These are phyloP conservation scores for Trichophaea hybrida DNA, from an alignment of 2,329 filamentous ascomycete species.

Conservation along the genomic window DNA sequence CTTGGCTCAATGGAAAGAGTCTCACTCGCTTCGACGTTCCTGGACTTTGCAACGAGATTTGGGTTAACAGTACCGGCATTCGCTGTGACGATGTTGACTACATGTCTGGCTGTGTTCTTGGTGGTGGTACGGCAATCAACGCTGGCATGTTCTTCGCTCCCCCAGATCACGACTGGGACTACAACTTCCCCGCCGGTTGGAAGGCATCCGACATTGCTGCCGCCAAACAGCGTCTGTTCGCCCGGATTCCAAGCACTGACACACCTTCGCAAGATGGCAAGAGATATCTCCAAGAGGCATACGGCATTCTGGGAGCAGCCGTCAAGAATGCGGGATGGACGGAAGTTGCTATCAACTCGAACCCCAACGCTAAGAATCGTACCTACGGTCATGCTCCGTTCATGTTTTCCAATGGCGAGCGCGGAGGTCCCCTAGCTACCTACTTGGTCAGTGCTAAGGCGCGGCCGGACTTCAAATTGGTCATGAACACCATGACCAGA, in stretches of 20 bases:
- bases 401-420: slow-evolving; percentile 52
- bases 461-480: slow-evolving; percentile 51
- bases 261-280: slow-evolving; percentile 51
- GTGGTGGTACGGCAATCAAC: slow-evolving; percentile 53
- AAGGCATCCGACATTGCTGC: slow-evolving; percentile 46
- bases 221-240: slow-evolving; percentile 49
- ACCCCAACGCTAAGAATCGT: slow-evolving; percentile 49
- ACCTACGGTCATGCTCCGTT: slow-evolving; percentile 50
- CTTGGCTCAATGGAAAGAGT: slow-evolving; percentile 47
- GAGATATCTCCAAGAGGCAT: slow-evolving; percentile 53
- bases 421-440: slow-evolving; percentile 55
- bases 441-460: slow-evolving; percentile 50
- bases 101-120: slow-evolving; percentile 58
- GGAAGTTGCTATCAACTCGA: slow-evolving; percentile 42
- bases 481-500: slow-evolving; percentile 51
- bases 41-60: slow-evolving; percentile 57
- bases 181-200: slow-evolving; percentile 60
- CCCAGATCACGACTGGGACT: slow-evolving; percentile 52
- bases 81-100: slow-evolving; percentile 56
- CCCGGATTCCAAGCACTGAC: slow-evolving; percentile 55
- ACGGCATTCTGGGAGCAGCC: slow-evolving; percentile 46
- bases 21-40: slow-evolving; percentile 59
- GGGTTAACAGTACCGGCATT: slow-evolving; percentile 47
- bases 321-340: slow-evolving; percentile 48
- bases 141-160: slow-evolving; percentile 46